Conservation (phyloP, 306 rosid species). For the Mimosa bimucronata region DNA sequence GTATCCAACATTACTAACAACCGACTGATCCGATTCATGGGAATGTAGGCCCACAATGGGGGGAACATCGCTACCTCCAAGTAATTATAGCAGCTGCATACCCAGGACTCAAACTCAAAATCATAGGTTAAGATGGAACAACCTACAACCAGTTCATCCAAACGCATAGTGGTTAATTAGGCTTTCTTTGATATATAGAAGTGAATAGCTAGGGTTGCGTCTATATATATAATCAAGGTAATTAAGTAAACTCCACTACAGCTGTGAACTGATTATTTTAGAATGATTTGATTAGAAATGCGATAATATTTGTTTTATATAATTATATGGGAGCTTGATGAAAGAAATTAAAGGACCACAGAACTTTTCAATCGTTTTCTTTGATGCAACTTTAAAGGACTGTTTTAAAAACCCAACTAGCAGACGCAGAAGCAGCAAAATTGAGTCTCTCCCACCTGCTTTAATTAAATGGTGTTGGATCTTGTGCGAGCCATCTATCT, state of each 20-base stretch:
- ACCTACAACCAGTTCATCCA: too few relatives aligned
- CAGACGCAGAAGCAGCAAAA: constrained; percentile 39
- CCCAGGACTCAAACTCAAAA: too few relatives aligned
- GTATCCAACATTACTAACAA: too few relatives aligned
- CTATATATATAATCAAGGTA: background rate
- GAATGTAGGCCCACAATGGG: too few relatives aligned
- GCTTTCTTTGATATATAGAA: too few relatives aligned
- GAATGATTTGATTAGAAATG: background rate
- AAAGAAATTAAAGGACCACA: constrained; percentile 23
- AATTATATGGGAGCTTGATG: background rate
- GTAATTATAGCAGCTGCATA: too few relatives aligned
- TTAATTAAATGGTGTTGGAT: constrained; percentile 58
- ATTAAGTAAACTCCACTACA: background rate
- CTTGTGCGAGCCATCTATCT: constrained; percentile 34
- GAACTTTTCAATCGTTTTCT: constrained; percentile 30
- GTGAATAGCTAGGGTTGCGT: background rate
- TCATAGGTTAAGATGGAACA: too few relatives aligned
- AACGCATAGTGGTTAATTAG: too few relatives aligned
- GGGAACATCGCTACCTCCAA: too few relatives aligned
- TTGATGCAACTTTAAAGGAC: constrained; percentile 37
- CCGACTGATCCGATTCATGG: too few relatives aligned
- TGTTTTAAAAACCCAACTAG: constrained; percentile 41
- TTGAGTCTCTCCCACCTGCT: constrained; percentile 35
- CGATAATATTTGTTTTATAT: background rate
- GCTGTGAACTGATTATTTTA: background rate